Base-by-base conservation (phyloP, 2,329 filamentous ascomycete species). In the Chalaropsis thielavioides region DNA sequence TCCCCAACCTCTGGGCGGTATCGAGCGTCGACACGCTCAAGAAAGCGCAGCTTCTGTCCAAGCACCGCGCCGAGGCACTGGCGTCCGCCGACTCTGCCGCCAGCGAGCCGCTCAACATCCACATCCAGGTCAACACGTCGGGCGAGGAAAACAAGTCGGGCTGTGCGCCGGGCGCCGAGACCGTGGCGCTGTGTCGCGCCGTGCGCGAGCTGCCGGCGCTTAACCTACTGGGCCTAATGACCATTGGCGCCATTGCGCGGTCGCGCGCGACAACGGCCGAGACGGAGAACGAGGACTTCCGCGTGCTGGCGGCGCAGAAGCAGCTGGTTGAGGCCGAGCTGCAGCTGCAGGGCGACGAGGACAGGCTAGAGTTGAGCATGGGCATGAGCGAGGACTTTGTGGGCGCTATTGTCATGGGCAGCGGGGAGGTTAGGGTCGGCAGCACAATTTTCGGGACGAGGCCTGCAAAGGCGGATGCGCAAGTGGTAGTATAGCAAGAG, bases 361-460 rank as follows among this genome's bases (percentile, higher is more conserved):
- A 38, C 7, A 68, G 66, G n/a, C 73, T 96, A 70, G 91, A 96
- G 78, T 75, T 97, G 75, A 96, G 92, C 75, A 99, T 99, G 92
- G 92, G 92, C 6, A 99, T 99, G 94, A 96, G 91, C 73, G 85
- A 90, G 72, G 94, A 99, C 75, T 99, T 92, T 74, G 92, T 96
- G 77, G 88, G 87, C 7, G 94, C 94, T 0, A 86, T 97, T 71
- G 76, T 75, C 13, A 78, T 90, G 78, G 94, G 94, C 0, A 96
- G 92, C 76, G 81, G 84, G 70, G 91, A 97, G 79, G 92, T 99
- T 5, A 82, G 94, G 66, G 84, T 99, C 8, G 94, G 94, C 1
- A 97, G 90, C 72, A 92, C 89, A 1, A 96, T 99, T 66, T 99
- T 99, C 73, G 94, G 94, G 1, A 78, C 85, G 72, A 81, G 94